Evolutionary conservation across 2,329 filamentous ascomycete species (phyloP), one percentile per base, ranked within the genome.

Genomic region (Ambrosiella beaveri): DNA sequence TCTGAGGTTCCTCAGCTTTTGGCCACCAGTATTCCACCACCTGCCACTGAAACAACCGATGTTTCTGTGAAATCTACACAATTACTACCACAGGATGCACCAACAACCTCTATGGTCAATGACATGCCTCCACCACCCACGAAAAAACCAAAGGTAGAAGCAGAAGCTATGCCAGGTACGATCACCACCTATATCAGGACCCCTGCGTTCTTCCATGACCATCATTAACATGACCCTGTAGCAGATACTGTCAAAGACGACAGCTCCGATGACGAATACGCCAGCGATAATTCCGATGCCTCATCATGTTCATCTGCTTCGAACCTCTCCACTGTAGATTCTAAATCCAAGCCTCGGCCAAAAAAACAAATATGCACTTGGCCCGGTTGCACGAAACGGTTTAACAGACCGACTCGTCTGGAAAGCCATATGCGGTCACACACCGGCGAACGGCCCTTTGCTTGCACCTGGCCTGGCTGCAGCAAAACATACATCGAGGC

Each of bases 401-500:
- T 93, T 74, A 95, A 95, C 68, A 83, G 91, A 2, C 89, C 88
- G 0, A 85, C 85, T 39, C 81, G 88, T 36, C 76, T 96, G 3
- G 76, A 84, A 61, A 82, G 87, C 60, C 91, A 97, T 66, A 71
- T 91, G 27, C 79, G 88, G 62, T 89, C 86, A 1, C 91, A 97
- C 68, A 91, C 81, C 57, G 88, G 91, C 64, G 86, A 91, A 64
- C 81, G 90, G 1, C 82, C 88, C 0, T 94, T 86, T 68, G 75
- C 76, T 44, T 97, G 91, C 66, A 73, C 75, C 1, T 77, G 84
- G 62, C 71, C 76, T 5, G 82, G 71, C 47, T 97, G 91, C 66
- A 79, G 81, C 65, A 96, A 95, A 72, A 79, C 83, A 47, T 97
- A 95, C 67, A 79, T 88, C 12, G 86, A 93, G 62, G 81, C 88